Conservation (phyloP, 768 basidiomycete genomes). For the Clathrus columnatus region DNA sequence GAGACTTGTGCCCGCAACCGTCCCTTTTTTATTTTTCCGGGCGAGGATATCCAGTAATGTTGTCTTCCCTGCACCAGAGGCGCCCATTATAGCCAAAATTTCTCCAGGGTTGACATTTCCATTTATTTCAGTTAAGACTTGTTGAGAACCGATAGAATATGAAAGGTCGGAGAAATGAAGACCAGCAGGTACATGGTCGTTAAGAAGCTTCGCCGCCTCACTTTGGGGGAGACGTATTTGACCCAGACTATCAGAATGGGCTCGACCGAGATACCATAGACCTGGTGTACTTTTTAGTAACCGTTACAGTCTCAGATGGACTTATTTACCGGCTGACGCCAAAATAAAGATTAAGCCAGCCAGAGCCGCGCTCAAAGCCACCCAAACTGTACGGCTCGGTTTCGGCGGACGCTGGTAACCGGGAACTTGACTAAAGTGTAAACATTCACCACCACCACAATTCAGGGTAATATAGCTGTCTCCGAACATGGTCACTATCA, state of each 20-base stretch:
- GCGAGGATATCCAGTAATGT: slow-evolving; percentile 96
- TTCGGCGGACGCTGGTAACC: slow-evolving; percentile 83
- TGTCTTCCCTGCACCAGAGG: slow-evolving; percentile 93
- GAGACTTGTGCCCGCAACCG: slow-evolving; percentile 62
- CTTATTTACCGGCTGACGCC: slow-evolving; percentile 46
- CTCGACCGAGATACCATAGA: slow-evolving; percentile 87
- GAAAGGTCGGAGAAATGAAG: slow-evolving; percentile 85
- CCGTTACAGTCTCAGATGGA: not conserved
- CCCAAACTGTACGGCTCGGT: slow-evolving; percentile 74
- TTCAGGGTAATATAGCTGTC: slow-evolving; percentile 82
- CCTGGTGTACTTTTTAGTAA: slow-evolving; percentile 30
- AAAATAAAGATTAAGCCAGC: slow-evolving; percentile 69
- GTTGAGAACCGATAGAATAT: slow-evolving; percentile 60
- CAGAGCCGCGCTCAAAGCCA: slow-evolving; percentile 76
- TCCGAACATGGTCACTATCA: slow-evolving; percentile 91
- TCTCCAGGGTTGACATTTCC: slow-evolving; percentile 85
- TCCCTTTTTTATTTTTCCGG: slow-evolving; percentile 76
- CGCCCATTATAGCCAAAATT: slow-evolving; percentile 93
- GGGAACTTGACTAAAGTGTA: slow-evolving; percentile 90
- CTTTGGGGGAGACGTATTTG: slow-evolving; percentile 71
- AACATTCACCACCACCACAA: slow-evolving; percentile 86
- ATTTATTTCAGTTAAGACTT: slow-evolving; percentile 72
- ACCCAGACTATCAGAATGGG: slow-evolving; percentile 53
- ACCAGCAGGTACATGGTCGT: slow-evolving; percentile 88
- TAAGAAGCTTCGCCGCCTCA: slow-evolving; percentile 79